Evolutionary conservation across 305 asterid species (phyloP), one percentile per base, ranked within the genome.

Genomic region (Petunia hybrid): DNA sequence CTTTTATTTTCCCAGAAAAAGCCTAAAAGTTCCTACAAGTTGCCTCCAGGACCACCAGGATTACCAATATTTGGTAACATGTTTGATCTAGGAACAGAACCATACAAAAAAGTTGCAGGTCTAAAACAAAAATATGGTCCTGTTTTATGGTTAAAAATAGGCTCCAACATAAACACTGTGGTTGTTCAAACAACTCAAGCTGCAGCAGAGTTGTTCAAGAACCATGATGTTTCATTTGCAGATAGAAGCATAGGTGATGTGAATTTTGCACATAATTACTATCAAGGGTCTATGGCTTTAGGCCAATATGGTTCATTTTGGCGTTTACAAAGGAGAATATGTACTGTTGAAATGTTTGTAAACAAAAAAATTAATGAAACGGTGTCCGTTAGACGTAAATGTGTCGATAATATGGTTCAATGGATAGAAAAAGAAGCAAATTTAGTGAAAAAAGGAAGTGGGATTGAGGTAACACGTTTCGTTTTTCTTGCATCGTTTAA

Each of bases 21-120:
- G 3, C 0, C 46, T 5, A 86, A 80, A 5, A 6, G 38, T 67
- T 76, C 82, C 5, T 84, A 85, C 48, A 84, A 82, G 1, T 71
- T 57, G 8, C 95, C 95, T 2, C 95, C 95, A 5, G 92, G 95
- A 31, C 95, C 95, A 0, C 89, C 82, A 0, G 93, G 93, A 14
- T 22, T 88, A 70, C 97, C 94, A 1, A 41, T 91, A 39, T 82
- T 92, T 64, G 94, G 94, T 13, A 88, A 89, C 82, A 85, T 92
- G 62, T 85, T 87, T 77, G 87, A 88, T 40, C 89, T 92, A 7
- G 97, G 94, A 1, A 83, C 78, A 16, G 79, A 88, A 57, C 97
- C 94, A 2, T 92, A 92, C 62, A 88, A 85, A 13, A 85, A 82
- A 0, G 46, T 89, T 82, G 80, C 85, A 87, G 74, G 57, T 1